phyloP scores from a whole-genome alignment of 305 asterid species.

The Fraxinus platypoda region DNA sequence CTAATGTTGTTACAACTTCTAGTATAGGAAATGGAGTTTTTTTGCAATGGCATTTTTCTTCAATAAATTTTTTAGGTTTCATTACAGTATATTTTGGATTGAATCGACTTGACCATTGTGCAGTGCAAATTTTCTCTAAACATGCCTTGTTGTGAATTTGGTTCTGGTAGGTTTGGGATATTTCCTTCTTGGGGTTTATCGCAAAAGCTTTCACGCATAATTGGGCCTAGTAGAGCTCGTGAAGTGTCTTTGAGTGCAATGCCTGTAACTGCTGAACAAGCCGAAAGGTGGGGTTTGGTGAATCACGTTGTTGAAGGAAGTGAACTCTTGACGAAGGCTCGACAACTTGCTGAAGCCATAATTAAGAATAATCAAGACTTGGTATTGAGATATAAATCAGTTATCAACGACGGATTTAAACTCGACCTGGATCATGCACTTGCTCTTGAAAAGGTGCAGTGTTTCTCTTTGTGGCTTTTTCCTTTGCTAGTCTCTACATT shows the following conservation, averaged over 20 bases:
- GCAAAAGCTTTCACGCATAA: slow-evolving; percentile 85
- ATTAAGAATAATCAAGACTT: slow-evolving; percentile 76
- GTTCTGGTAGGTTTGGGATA: slow-evolving; percentile 74
- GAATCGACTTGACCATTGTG: background rate
- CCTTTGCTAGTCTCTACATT: background rate
- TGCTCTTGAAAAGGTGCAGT: slow-evolving; percentile 73
- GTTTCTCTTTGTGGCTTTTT: background rate
- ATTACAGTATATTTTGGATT: background rate
- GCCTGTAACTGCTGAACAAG: slow-evolving; percentile 82
- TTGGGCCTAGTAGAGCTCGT: slow-evolving; percentile 82
- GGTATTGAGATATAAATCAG: slow-evolving; percentile 76
- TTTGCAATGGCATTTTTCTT: background rate
- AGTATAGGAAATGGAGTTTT: background rate
- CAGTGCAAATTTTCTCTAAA: background rate
- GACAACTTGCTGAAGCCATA: slow-evolving; percentile 71
- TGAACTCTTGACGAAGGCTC: slow-evolving; percentile 70
- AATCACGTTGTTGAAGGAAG: slow-evolving; percentile 77
- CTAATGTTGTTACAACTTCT: background rate
- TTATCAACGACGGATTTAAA: slow-evolving; percentile 80
- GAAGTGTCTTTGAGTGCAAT: slow-evolving; percentile 69
- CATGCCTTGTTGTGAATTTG: slow-evolving; percentile 3
- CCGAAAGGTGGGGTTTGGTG: slow-evolving; percentile 88
- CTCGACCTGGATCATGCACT: slow-evolving; percentile 70
- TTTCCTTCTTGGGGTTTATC: slow-evolving; percentile 98
- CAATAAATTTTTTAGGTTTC: background rate